A percentile compares a stretch with the other conserved stretches of the same genome.
phyloP scores from a whole-genome alignment of 2,329 filamentous ascomycete species.

The Fusarium vanettenii region DNA sequence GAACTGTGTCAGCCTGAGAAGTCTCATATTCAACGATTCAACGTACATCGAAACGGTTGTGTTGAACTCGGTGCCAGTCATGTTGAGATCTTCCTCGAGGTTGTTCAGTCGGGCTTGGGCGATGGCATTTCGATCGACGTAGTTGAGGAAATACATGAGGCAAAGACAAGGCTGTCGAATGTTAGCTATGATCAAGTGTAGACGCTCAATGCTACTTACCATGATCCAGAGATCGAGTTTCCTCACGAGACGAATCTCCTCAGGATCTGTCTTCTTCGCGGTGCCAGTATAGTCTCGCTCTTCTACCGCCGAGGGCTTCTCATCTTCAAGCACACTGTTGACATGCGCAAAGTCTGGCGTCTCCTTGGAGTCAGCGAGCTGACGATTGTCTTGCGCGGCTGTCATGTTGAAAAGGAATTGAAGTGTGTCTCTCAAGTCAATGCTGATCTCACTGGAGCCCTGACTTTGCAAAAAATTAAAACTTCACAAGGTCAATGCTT shows the following conservation, averaged over 20 bases:
- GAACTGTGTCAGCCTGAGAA: neutral
- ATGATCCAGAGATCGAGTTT: slow-evolving; percentile 57
- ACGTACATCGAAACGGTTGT: slow-evolving; percentile 53
- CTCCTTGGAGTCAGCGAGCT: slow-evolving; percentile 21
- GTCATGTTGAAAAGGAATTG: slow-evolving; percentile 7
- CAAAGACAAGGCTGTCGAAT: slow-evolving; percentile 46
- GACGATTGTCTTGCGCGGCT: slow-evolving; percentile 2
- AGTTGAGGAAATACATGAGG: slow-evolving; percentile 58
- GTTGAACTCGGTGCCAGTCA: slow-evolving; percentile 68
- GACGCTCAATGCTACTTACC: slow-evolving; percentile 41
- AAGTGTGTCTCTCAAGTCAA: slow-evolving; percentile 2
- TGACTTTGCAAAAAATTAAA: neutral
- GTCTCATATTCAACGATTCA: fast-evolving
- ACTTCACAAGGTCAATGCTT: neutral
- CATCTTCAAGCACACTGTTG: slow-evolving; percentile 38
- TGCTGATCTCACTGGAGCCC: neutral
- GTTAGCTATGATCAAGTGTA: neutral
- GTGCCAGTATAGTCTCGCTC: slow-evolving; percentile 53
- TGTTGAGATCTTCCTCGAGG: slow-evolving; percentile 60
- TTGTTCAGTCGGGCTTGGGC: slow-evolving; percentile 60
- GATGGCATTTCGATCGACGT: slow-evolving; percentile 59
- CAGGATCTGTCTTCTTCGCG: slow-evolving; percentile 52
- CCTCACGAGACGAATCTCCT: slow-evolving; percentile 53
- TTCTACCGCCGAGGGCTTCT: slow-evolving; percentile 32
- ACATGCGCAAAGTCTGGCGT: slow-evolving; percentile 34